Conservation (phyloP, 139 green algal species). For the Desmodesmus armatus region DNA sequence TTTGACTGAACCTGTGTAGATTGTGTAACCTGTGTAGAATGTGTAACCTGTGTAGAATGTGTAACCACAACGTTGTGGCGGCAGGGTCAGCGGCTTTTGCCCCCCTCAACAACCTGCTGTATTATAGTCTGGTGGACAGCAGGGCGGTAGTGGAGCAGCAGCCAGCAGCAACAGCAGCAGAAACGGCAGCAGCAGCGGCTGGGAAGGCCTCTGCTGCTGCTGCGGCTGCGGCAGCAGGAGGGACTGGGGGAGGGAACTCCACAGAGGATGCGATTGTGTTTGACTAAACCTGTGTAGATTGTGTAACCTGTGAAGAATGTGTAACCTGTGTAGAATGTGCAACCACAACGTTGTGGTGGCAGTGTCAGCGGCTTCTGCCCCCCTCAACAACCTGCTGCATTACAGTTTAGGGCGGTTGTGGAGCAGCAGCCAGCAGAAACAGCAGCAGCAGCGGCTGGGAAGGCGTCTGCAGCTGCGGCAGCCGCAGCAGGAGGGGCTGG, state of each 20-base stretch:
- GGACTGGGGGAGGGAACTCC: too few species aligned
- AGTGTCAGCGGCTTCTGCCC: slow-evolving; percentile 76
- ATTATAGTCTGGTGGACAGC: neutral
- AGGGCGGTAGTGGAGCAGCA: neutral
- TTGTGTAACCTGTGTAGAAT: neutral
- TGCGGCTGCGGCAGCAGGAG: neutral
- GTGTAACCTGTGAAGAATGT: too few species aligned
- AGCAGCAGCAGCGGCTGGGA: neutral
- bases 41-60: neutral
- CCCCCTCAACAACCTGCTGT: too few species aligned
- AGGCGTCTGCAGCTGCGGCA: neutral
- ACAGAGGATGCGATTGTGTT: too few species aligned
- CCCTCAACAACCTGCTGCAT: slow-evolving; percentile 91
- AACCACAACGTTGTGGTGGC: slow-evolving; percentile 85
- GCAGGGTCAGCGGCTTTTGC: too few species aligned
- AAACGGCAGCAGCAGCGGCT: neutral
- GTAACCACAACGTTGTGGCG: neutral
- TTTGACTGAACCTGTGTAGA: neutral
- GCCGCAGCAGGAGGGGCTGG: slow-evolving; percentile 9
- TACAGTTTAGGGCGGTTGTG: slow-evolving; percentile 55
- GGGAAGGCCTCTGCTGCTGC: neutral
- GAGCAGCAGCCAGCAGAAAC: neutral
- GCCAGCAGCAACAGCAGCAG: neutral
- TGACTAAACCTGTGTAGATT: too few species aligned
- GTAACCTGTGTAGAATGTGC: neutral